Evolutionary conservation across 805 yeast species (phyloP).

Genomic region (Candida pseudoglaebosa): DNA sequence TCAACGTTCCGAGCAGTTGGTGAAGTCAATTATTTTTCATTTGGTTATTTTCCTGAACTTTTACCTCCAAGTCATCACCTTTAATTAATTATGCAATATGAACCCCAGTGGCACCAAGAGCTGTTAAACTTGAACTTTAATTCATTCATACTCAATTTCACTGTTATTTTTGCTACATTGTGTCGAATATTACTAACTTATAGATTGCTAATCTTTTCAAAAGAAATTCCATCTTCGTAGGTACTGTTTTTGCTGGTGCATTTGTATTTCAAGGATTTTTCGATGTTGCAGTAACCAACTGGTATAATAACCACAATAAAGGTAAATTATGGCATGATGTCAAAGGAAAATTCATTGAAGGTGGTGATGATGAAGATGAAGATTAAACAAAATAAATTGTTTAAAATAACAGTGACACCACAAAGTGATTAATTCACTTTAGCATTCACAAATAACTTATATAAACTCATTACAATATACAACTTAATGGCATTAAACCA

Average conservation of each 20-base stretch:
- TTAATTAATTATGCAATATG: no score
- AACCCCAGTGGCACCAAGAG: no score
- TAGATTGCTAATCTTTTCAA: slow-evolving; percentile 45
- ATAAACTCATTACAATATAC: background rate
- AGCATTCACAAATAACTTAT: background rate
- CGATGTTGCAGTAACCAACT: slow-evolving; percentile 60
- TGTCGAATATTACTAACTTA: background rate
- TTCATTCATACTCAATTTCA: no score
- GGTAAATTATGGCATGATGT: slow-evolving; percentile 87
- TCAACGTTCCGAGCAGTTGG: no score
- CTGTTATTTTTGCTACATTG: background rate
- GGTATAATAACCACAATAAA: slow-evolving; percentile 75
- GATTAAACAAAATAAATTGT: no score
- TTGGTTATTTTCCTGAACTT: no score
- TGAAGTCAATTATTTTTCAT: no score
- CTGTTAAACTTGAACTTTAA: no score
- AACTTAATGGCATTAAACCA: background rate
- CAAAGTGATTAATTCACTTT: no score
- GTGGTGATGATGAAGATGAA: slow-evolving; percentile 58
- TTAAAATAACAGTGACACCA: no score
- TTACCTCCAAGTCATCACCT: no score
- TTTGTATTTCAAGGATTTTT: slow-evolving; percentile 80
- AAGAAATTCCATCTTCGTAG: slow-evolving; percentile 88
- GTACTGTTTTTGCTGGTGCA: slow-evolving; percentile 76
- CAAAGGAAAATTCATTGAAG: slow-evolving; percentile 53